Evolutionary conservation across 768 basidiomycete species (phyloP), one percentile per base, ranked within the genome.

Genomic region (Calvatia gigantea): DNA sequence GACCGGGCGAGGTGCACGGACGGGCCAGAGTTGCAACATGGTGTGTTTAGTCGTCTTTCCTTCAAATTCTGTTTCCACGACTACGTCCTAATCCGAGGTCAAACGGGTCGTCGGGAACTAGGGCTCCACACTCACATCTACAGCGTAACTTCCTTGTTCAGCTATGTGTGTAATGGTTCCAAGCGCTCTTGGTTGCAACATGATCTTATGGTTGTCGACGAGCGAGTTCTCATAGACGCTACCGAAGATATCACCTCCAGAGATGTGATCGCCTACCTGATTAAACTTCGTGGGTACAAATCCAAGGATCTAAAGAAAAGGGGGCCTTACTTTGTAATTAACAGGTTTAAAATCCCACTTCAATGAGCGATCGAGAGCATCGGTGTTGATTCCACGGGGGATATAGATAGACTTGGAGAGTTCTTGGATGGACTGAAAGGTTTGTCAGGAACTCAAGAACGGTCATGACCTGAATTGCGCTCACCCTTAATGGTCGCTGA

Each of bases 401-500:
- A 99, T 98, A 73, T 99, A 99, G 66, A 99, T 99, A n/a, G 94
- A 97, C 65, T 98, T 89, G 42, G 97, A 98, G 38, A 91, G 80
- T 66, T 97, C 92, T 84, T 94, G 94, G 62, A 99, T 99, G 32
- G 89, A 85, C 87, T 83, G 67, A 56, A n/a, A 41, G 49, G 53
- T 53, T 62, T 47, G 52, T 58, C 54, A 45, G 61, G 51, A 21
- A 25, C 52, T 33, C 23, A 17, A 25, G 57, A 19, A 41, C 14
- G 37, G 12, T 47, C 42, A 31, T 57, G 33, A 48, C 37, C 49
- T 17, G 39, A 19, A 17, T 17, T 45, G 29, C 33, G 70, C 89
- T 60, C 67, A 93, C 91, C 64, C 91, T 83, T 35, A 94, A 76
- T 56, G 94, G 94, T 66, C 94, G 85, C 70, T 97, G 94, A 67